These are phyloP conservation scores for Xylaria hypoxylon DNA, from an alignment of 2,329 filamentous ascomycete genomes.

Conservation along the genomic window DNA sequence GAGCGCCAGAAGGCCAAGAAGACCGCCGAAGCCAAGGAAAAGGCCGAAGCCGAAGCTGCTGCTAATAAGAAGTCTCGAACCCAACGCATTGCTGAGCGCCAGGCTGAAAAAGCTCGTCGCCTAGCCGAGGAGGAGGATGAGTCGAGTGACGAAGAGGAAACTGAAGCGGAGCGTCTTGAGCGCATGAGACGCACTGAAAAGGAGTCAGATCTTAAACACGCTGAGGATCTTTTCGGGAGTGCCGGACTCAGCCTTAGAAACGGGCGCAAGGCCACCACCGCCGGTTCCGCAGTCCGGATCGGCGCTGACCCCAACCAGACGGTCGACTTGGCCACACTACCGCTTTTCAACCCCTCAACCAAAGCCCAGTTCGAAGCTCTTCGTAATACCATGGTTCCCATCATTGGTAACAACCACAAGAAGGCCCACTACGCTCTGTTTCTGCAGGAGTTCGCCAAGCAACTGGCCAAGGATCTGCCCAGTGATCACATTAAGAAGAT, in stretches of 20 bases:
- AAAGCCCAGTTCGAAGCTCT: conserved; percentile 88
- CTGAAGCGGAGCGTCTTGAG: conserved; percentile 77
- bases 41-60: conserved; percentile 87
- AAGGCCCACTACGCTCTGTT: conserved; percentile 93
- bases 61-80: conserved; percentile 91
- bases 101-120: conserved; percentile 68
- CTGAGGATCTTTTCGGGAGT: conserved; percentile 88
- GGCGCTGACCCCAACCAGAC: conserved; percentile 81
- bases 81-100: conserved; percentile 85
- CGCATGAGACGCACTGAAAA: conserved; percentile 84
- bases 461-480: conserved; percentile 85
- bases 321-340: conserved; percentile 82
- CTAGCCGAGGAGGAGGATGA: conserved; percentile 66
- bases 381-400: conserved; percentile 80
- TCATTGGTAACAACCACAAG: conserved; percentile 80
- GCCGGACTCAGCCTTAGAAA: conserved; percentile 70
- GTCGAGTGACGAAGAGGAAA: conserved; percentile 74
- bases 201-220: conserved; percentile 88
- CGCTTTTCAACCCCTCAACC: conserved; percentile 88
- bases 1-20: conserved; percentile 96
- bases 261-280: conserved; percentile 75
- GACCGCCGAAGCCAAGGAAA: conserved; percentile 85
- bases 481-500: conserved; percentile 98
- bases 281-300: conserved; percentile 73
- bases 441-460: conserved; percentile 90